Evolutionary conservation across 2,329 filamentous ascomycete genomes (phyloP).

Genomic region (Colletotrichum salicis): DNA sequence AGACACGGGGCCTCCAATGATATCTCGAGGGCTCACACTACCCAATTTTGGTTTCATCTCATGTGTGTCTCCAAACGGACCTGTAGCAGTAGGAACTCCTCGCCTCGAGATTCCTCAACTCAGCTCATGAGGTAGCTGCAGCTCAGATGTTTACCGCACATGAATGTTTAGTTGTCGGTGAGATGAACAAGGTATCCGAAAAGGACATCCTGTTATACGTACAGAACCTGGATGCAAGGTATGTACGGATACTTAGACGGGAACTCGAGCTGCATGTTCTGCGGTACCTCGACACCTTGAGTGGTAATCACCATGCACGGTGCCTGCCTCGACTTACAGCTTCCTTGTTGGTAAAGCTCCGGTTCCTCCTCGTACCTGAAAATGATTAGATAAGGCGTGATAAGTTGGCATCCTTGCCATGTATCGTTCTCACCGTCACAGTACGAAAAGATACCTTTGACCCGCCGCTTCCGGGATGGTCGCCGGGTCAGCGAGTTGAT

Average conservation of each 20-base stretch:
- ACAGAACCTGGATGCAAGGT: no score
- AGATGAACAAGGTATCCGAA: not conserved
- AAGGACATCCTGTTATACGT: not conserved
- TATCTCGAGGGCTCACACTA: not conserved
- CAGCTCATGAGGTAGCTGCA: not conserved
- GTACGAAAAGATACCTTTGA: not conserved
- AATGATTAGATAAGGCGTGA: conserved; percentile 7
- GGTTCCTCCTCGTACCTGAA: not conserved
- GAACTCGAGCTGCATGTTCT: not conserved
- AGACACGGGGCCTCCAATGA: not conserved
- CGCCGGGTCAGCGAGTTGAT: conserved; percentile 27
- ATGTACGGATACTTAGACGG: not conserved
- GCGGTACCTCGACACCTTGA: not conserved
- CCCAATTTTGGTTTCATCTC: conserved; percentile 21
- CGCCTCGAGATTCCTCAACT: not conserved
- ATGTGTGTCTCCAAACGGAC: conserved; percentile 5
- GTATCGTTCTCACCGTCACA: not conserved
- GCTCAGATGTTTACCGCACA: not conserved
- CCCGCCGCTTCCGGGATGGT: conserved; percentile 30
- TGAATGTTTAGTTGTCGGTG: not conserved
- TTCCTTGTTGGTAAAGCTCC: not conserved
- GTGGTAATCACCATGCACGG: not conserved
- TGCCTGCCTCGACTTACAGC: not conserved
- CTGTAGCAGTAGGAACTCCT: not conserved
- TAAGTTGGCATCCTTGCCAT: not conserved